Base-by-base conservation (phyloP, 2,329 filamentous ascomycete species). In the Botrytis deweyae region DNA sequence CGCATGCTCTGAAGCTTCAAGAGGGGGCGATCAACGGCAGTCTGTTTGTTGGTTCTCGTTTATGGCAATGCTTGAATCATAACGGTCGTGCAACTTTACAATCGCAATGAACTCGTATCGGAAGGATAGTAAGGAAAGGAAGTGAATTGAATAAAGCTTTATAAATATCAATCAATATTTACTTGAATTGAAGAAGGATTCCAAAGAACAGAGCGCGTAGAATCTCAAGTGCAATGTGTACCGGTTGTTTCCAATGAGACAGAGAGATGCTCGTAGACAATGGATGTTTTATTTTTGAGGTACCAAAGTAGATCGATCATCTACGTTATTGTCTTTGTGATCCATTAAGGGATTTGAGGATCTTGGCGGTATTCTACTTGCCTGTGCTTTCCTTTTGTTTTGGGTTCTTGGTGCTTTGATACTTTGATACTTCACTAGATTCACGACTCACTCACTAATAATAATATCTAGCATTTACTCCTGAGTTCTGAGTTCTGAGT, bases 21-120 rank as follows among this genome's bases (percentile, higher is more conserved):
- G 36, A 16, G 63, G 36, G 36, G 25, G 44, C n/a, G 25, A 20
- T 62, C 55, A 36, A 62, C 20, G 49, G 52, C 36, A 44, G 55
- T 20, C 33, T 69, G 40, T 20, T 68, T 69, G 55, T 36, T 49
- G 46, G 46, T 59, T 58, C 46, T 55, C n/a, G 20, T 75, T 68
- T 74, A 74, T 61, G 22, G 61, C 25, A 70, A 67, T 52, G 52
- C 52, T 61, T 49, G 29, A 63, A 72, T 70, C 72, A 75, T 73
- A 62, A 73, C 71, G 63, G 49, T 44, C 52, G 42, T 69, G 22
- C 8, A 49, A 40, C 36, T 58, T 66, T 52, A 61, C 46, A 38
- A 33, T 46, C 62, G 55, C n/a, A 58, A 46, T 36, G 67, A 68
- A 40, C 62, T 68, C 25, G 46, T 20, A 38, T 18, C 12, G 38